Evolutionary conservation across 2,329 filamentous ascomycete species (phyloP).

Genomic region (Penicillium freii): DNA sequence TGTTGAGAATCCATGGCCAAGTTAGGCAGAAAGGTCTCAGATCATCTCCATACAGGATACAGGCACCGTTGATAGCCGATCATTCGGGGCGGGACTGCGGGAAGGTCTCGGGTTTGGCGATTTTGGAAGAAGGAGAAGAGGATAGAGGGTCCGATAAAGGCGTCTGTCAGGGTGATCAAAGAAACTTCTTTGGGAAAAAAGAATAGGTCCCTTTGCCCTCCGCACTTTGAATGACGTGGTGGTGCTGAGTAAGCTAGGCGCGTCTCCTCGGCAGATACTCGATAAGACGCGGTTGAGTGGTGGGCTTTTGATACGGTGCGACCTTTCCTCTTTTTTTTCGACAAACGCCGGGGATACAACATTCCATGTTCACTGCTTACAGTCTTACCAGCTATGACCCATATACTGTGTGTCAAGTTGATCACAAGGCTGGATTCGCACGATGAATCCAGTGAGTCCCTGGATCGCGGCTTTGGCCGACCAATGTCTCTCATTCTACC

Average conservation of each 20-base stretch:
- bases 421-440: conserved; percentile 13
- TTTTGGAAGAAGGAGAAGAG: background rate
- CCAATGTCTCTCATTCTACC: conserved; percentile 23
- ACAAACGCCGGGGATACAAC: background rate
- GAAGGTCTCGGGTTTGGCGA: background rate
- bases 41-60: conserved; percentile 13
- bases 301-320: background rate
- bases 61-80: conserved; percentile 1
- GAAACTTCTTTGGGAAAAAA: background rate
- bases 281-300: conserved; percentile 7
- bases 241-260: conserved; percentile 22
- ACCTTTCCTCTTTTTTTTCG: background rate
- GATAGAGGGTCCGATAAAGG: background rate
- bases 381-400: background rate
- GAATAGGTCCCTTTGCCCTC: conserved; percentile 13
- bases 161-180: background rate
- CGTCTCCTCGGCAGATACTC: conserved; percentile 9
- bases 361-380: background rate
- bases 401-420: background rate
- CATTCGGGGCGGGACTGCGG: conserved; percentile 8
- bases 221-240: conserved; percentile 33
- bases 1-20: conserved; percentile 38
- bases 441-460: conserved; percentile 24
- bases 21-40: conserved; percentile 15
- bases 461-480: conserved; percentile 30